A percentile compares a stretch with the other conserved stretches of the same genome.
Conservation (phyloP, 2,329 filamentous ascomycete genomes). For the Coccinonectria pachysandricola region DNA sequence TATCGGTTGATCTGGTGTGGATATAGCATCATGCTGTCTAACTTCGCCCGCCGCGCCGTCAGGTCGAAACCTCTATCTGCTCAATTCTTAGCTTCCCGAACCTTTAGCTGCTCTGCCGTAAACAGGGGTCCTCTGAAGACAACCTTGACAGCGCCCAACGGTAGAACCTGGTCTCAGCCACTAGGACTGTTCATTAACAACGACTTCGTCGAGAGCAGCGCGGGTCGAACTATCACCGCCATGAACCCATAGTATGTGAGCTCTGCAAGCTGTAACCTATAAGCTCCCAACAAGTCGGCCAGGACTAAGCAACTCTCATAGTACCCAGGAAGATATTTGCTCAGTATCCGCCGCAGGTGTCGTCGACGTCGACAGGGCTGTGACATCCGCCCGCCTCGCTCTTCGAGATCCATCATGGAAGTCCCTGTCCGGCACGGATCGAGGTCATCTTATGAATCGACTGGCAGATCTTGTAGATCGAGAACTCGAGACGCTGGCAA, state of each 20-base stretch:
- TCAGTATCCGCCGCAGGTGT: slow-evolving; percentile 59
- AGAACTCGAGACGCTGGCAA: slow-evolving; percentile 41
- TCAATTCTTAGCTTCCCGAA: neutral
- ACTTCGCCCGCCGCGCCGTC: neutral
- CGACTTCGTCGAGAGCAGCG: slow-evolving; percentile 35
- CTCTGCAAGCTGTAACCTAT: neutral
- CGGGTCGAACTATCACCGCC: slow-evolving; percentile 34
- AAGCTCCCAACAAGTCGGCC: neutral
- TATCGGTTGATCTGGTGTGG: too few relatives aligned
- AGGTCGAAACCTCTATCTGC: neutral
- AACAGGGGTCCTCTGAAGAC: slow-evolving; percentile 22
- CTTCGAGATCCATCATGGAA: slow-evolving; percentile 60
- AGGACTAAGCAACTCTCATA: slow-evolving; percentile 9
- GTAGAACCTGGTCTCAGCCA: slow-evolving; percentile 60
- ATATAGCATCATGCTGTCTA: too few relatives aligned
- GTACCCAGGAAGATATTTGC: slow-evolving; percentile 54
- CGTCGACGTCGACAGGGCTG: slow-evolving; percentile 60
- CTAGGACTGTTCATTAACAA: slow-evolving; percentile 78
- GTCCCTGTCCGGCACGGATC: slow-evolving; percentile 54
- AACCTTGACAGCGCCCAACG: slow-evolving; percentile 67
- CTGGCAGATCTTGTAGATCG: slow-evolving; percentile 59
- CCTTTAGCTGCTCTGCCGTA: slow-evolving; percentile 1
- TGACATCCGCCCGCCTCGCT: slow-evolving; percentile 57
- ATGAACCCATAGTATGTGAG: slow-evolving; percentile 57
- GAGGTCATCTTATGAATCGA: slow-evolving; percentile 58